phyloP scores from a whole-genome alignment of 2,329 filamentous ascomycete genomes.

The Exophiala lecanii-corni region DNA sequence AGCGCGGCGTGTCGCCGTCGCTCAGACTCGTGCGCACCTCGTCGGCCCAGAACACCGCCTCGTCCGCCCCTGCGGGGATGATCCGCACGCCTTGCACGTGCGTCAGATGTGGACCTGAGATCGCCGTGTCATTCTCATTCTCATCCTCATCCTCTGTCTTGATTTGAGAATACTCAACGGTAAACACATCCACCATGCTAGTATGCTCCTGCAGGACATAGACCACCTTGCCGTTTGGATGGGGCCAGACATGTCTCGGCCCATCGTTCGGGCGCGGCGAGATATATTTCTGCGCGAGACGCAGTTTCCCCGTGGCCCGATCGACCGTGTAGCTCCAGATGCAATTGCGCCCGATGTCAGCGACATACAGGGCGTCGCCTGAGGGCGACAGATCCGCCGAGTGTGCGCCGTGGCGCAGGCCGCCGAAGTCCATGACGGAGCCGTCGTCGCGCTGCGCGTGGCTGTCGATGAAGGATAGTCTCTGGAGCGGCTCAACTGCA shows the following conservation, averaged over 20 bases:
- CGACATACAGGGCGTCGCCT: constrained; percentile 26
- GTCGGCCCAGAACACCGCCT: constrained; percentile 25
- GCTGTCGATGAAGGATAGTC: constrained; percentile 21
- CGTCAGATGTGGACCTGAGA: constrained; percentile 9
- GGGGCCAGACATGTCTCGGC: constrained; percentile 26
- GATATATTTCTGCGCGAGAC: constrained; percentile 23
- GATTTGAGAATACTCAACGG: too few relatives aligned
- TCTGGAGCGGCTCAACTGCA: constrained; percentile 17
- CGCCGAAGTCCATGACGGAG: constrained; percentile 27
- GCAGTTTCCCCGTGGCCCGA: constrained; percentile 9
- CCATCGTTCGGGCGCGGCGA: constrained; percentile 24
- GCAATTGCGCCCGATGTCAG: constrained; percentile 29
- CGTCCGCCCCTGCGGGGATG: constrained; percentile 17
- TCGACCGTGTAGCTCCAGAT: constrained; percentile 26
- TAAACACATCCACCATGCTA: constrained; percentile 27
- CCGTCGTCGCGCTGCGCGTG: constrained; percentile 21
- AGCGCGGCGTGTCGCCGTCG: constrained; percentile 16
- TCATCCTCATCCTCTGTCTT: too few relatives aligned
- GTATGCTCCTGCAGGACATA: constrained; percentile 27
- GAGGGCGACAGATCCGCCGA: constrained; percentile 27
- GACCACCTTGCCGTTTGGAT: constrained; percentile 23
- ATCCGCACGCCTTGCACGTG: constrained; percentile 25
- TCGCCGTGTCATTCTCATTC: too few relatives aligned
- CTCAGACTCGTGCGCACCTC: constrained; percentile 26
- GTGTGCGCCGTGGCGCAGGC: constrained; percentile 28